Evolutionary conservation across 306 rosid species (phyloP).

Genomic region (Vigna hirtella): DNA sequence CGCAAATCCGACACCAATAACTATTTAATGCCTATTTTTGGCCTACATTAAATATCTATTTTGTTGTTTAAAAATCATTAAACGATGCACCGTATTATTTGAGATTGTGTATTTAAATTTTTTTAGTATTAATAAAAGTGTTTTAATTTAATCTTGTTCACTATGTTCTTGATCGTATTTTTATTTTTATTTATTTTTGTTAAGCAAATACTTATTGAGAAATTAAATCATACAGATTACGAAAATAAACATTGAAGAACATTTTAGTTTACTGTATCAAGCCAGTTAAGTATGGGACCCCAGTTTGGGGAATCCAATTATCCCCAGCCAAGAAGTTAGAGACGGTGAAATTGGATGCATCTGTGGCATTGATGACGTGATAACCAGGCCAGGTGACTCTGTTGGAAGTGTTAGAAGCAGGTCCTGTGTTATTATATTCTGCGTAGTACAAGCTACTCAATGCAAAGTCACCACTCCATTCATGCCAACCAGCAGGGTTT

Average conservation of each 20-base stretch:
- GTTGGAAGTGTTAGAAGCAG: slow-evolving; percentile 57
- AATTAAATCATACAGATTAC: background rate
- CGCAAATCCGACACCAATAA: no score
- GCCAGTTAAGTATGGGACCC: slow-evolving; percentile 62
- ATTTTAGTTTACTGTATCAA: slow-evolving; percentile 22
- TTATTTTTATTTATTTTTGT: no score
- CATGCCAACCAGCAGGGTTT: slow-evolving; percentile 71
- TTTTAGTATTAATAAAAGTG: no score
- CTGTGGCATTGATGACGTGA: slow-evolving; percentile 61
- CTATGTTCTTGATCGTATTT: no score
- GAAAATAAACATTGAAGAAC: background rate
- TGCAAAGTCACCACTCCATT: slow-evolving; percentile 70
- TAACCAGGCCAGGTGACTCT: slow-evolving; percentile 78
- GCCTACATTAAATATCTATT: no score
- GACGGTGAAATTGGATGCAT: slow-evolving; percentile 70
- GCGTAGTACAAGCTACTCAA: slow-evolving; percentile 69
- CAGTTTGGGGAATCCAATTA: slow-evolving; percentile 71
- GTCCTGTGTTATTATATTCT: slow-evolving; percentile 66
- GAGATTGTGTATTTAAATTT: no score
- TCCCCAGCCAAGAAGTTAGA: slow-evolving; percentile 63
- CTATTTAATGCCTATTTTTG: no score
- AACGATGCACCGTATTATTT: no score
- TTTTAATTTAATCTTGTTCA: no score
- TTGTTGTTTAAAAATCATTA: no score
- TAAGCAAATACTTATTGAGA: no score